Base-by-base conservation (phyloP, 1,284 basidiomycete genomes). In the Blastosporella zonata region DNA sequence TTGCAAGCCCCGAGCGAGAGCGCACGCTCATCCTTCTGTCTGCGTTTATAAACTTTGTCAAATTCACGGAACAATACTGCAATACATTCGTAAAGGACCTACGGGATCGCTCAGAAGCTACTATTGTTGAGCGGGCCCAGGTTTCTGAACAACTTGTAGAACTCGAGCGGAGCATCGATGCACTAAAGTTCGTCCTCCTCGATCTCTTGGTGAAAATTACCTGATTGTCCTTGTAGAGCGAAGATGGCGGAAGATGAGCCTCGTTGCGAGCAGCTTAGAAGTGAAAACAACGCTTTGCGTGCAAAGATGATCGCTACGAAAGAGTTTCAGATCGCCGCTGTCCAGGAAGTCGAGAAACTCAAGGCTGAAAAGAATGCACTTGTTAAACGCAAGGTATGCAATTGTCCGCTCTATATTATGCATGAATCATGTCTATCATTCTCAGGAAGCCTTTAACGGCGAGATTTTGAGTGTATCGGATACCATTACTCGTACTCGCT, bases 11-110 rank as follows among this genome's bases (percentile, higher is more conserved):
- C 1, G 85, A 89, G 21, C 70, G 81, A 17, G 75, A 81, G 27
- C 80, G 92, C 20, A 87, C 91, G 0, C 73, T 84, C 12, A 73
- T 78, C 41, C 74, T 90, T 36, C 75, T 97, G 50, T 91, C 90
- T 33, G 93, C 87, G 0, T 87, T 97, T 54, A 87, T 95, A 72
- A 97, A 97, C 68, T 93, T 94, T 66, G 81, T 92, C 63, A 92
- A 92, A 67, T 96, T 95, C 65, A 84, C 82, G 22, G 83, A 87
- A 55, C 85, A 91, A 57, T 71, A 68, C 49, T 84, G 84, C 55
- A 74, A 77, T 31, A 65, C 74, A 1, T 81, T 85, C 49, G 70
- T 88, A 15, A 72, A 72, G 43, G 73, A 77, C 12, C 67, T 91
- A n/a, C 74, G 79, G 22, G 75, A 82, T 10, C 72, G 75, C 40